Evolutionary conservation across 2,329 filamentous ascomycete genomes (phyloP), one percentile per base, ranked within the genome.

Genomic region (Phyllosticta capitalensis): DNA sequence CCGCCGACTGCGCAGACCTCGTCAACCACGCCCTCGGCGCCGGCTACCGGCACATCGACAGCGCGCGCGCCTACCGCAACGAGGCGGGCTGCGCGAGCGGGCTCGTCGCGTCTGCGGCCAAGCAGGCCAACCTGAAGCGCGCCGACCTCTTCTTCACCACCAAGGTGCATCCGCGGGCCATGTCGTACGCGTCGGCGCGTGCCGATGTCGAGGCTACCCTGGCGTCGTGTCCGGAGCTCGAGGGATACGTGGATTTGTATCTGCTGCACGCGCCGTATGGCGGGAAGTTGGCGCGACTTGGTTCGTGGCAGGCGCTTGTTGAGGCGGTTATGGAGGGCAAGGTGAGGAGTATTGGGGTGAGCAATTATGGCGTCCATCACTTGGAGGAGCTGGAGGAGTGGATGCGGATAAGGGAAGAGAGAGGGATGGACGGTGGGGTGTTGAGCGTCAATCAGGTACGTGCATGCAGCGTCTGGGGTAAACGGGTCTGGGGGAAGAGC

Each of bases 371-470:
- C 2, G 78, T 82, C 7, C 78, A 80, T 61, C 80, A 83, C 68
- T 82, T 2, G 6, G 74, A 81, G 10, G 80, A 83, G 65, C 67
- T 83, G 12, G 79, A 82, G 66, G 64, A 71, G 58, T 81, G 76
- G 67, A 81, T 81, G 67, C 75, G 78, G 65, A 82, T 86, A 70
- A 80, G 86, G 0, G 86, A 88, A 88, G 67, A 82, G 83, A 71
- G 79, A 81, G 51, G 80, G 84, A 54, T 6, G 9, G 85, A 83
- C 64, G 82, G 81, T 3, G 89, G 89, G 22, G 77, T 89, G 49
- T 81, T 96, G 67, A 88, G 86, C 62, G 88, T 96, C 45, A 91
- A 90, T 49, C 92, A 96, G 74, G 52, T 54, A n/a, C 9, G 90
- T 54, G 12, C 21, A 52, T 54, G 12, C 22, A 28, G 52, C 14